Evolutionary conservation across 2,329 filamentous ascomycete genomes (phyloP).

Genomic region (Trichoderma sp.): DNA sequence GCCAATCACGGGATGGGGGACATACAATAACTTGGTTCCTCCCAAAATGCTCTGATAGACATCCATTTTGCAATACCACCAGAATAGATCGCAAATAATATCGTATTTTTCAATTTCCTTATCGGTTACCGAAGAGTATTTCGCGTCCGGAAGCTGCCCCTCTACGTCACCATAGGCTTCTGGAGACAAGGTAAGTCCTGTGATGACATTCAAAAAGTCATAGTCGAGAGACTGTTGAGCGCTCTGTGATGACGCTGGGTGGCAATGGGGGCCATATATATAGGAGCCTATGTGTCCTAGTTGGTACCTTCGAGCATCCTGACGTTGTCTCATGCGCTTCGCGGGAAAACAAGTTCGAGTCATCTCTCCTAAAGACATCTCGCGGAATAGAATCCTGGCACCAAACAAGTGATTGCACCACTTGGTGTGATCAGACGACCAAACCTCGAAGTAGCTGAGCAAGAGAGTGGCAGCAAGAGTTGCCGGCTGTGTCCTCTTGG

Average conservation of each 20-base stretch:
- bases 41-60: slow-evolving; percentile 87
- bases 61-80: slow-evolving; percentile 97
- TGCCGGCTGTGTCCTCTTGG: slow-evolving; percentile 68
- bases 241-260: slow-evolving; percentile 23
- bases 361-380: slow-evolving; percentile 75
- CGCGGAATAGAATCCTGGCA: slow-evolving; percentile 74
- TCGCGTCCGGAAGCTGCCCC: slow-evolving; percentile 29
- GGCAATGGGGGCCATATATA: slow-evolving; percentile 24
- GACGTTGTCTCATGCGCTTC: slow-evolving; percentile 42
- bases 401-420: slow-evolving; percentile 93
- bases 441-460: slow-evolving; percentile 89
- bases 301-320: not conserved
- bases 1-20: slow-evolving; percentile 22
- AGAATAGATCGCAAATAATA: slow-evolving; percentile 80
- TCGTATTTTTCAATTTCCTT: slow-evolving; percentile 77
- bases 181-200: slow-evolving; percentile 38
- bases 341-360: slow-evolving; percentile 67
- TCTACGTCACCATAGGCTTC: slow-evolving; percentile 38
- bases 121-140: slow-evolving; percentile 37
- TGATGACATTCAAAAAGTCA: slow-evolving; percentile 40
- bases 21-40: slow-evolving; percentile 81
- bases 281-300: slow-evolving; percentile 1
- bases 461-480: slow-evolving; percentile 87
- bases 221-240: slow-evolving; percentile 38
- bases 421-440: slow-evolving; percentile 89